Evolutionary conservation across 2,329 filamentous ascomycete species (phyloP).

Genomic region (Aspergillus sp.): DNA sequence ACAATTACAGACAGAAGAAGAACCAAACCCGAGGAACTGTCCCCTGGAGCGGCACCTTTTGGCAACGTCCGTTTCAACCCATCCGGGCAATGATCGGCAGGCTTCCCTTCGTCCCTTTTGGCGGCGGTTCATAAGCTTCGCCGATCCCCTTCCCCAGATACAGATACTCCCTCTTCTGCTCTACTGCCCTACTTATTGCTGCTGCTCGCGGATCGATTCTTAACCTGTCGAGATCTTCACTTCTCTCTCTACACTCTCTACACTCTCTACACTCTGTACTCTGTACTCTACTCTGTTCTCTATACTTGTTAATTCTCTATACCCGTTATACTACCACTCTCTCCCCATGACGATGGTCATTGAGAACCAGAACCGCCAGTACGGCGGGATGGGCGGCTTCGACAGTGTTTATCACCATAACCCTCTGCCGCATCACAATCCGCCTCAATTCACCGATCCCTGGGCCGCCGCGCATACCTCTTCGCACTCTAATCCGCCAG

Average conservation of each 20-base stretch:
- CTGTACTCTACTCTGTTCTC: conserved; percentile 3
- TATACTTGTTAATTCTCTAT: neutral
- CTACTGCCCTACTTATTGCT: too few species aligned
- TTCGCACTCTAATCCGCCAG: conserved; percentile 56
- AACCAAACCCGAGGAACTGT: neutral
- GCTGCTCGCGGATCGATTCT: too few species aligned
- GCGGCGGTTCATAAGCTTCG: conserved; percentile 36
- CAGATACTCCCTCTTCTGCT: conserved; percentile 4
- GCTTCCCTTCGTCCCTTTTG: conserved; percentile 19
- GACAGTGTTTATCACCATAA: conserved; percentile 64
- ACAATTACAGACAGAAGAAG: conserved; percentile 1
- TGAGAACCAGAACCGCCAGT: conserved; percentile 77
- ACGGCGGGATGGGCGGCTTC: conserved; percentile 64
- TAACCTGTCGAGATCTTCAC: too few species aligned
- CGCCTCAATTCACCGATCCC: conserved; percentile 79
- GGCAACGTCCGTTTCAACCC: conserved; percentile 1
- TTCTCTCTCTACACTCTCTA: conserved; percentile 4
- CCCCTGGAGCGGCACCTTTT: too few species aligned
- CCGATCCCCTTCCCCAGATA: conserved; percentile 36
- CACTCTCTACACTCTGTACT: conserved; percentile 1
- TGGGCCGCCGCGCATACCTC: conserved; percentile 59
- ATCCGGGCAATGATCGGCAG: conserved; percentile 32
- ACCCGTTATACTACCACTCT: conserved; percentile 1
- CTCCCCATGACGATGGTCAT: conserved; percentile 85
- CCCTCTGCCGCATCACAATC: conserved; percentile 49